Conservation (phyloP, 345 rosid species). For the Eucalyptus lansdowneana region DNA sequence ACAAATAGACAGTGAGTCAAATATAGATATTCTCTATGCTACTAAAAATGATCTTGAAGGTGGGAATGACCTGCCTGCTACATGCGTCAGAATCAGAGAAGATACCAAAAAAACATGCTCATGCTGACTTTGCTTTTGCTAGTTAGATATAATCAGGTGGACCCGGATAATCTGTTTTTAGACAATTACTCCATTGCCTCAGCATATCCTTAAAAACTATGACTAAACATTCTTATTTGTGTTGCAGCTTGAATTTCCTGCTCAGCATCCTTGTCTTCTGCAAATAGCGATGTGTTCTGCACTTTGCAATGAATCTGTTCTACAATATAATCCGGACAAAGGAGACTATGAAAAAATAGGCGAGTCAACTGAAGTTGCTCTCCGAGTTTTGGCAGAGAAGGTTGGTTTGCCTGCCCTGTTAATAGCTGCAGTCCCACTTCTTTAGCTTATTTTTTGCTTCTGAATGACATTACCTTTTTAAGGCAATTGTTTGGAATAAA, state of each 20-base stretch:
- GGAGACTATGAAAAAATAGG: constrained; percentile 90
- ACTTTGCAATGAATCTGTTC: constrained; percentile 86
- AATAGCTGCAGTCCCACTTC: background rate
- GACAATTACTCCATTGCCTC: background rate
- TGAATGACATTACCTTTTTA: background rate
- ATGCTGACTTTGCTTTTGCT: background rate
- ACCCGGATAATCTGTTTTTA: background rate
- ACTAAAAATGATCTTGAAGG: background rate
- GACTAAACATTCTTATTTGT: background rate
- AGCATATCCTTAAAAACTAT: background rate
- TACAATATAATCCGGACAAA: constrained; percentile 96
- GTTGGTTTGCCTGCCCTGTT: constrained; percentile 19
- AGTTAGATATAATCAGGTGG: background rate
- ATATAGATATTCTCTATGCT: background rate
- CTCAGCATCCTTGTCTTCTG: constrained; percentile 90
- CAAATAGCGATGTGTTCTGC: constrained; percentile 94
- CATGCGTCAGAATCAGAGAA: background rate
- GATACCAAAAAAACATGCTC: background rate
- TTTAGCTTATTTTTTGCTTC: background rate
- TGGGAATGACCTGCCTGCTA: background rate
- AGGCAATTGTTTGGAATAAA: background rate
- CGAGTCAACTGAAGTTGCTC: constrained; percentile 98
- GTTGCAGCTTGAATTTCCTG: constrained; percentile 85
- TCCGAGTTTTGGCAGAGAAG: constrained; percentile 93
- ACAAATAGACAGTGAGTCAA: background rate